These are phyloP conservation scores for Remersonia thermophila DNA, from an alignment of 2,329 filamentous ascomycete species.

Conservation along the genomic window DNA sequence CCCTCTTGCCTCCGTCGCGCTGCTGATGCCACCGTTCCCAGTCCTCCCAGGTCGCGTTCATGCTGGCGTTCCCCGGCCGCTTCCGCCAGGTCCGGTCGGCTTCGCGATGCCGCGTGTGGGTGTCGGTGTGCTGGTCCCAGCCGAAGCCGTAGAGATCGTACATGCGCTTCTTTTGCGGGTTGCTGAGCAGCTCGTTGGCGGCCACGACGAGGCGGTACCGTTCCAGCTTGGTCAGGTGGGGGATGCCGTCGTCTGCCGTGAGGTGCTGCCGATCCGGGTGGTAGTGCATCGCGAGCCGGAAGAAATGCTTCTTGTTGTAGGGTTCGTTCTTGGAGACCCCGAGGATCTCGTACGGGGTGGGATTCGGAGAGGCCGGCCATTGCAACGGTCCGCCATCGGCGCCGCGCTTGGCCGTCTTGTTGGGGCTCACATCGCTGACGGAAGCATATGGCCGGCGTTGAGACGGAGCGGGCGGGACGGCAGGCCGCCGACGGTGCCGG, in stretches of 20 bases:
- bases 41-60: constrained; percentile 95
- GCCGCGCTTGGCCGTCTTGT: not conserved
- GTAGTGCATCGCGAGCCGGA: constrained; percentile 88
- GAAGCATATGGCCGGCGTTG: constrained; percentile 13
- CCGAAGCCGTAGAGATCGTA: constrained; percentile 77
- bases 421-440: constrained; percentile 6
- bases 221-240: constrained; percentile 58
- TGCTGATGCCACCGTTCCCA: constrained; percentile 72
- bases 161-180: constrained; percentile 62
- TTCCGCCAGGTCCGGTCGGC: constrained; percentile 38
- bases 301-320: constrained; percentile 77
- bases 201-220: constrained; percentile 81
- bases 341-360: constrained; percentile 88
- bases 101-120: constrained; percentile 26
- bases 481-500: not conserved
- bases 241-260: constrained; percentile 31
- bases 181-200: constrained; percentile 77
- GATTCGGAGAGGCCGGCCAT: constrained; percentile 40
- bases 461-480: not conserved
- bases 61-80: constrained; percentile 34
- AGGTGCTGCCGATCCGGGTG: constrained; percentile 63
- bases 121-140: constrained; percentile 56
- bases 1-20: constrained; percentile 33
- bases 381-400: constrained; percentile 12
- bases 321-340: constrained; percentile 40